phyloP scores from a whole-genome alignment of 2,329 filamentous ascomycete species.

The Sporothrix pseudoabietina region DNA sequence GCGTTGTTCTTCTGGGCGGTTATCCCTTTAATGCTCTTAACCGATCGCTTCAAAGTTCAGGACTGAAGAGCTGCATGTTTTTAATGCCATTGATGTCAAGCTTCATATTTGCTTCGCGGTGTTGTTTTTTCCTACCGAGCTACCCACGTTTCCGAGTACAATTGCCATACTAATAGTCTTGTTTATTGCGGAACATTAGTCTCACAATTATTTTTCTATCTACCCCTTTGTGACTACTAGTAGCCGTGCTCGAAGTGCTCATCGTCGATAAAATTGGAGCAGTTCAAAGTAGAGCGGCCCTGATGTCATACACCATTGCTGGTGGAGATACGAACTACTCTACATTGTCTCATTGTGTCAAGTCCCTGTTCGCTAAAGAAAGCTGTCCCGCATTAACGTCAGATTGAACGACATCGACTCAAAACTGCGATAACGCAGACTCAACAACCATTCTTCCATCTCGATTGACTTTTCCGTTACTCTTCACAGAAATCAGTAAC shows the following conservation, averaged over 20 bases:
- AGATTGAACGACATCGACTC: neutral
- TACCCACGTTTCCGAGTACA: too few species aligned
- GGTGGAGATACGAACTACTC: neutral
- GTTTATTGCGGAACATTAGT: too few species aligned
- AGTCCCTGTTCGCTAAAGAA: neutral
- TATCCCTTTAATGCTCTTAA: neutral
- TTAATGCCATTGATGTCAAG: too few species aligned
- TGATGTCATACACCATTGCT: conserved; percentile 15
- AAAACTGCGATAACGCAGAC: neutral
- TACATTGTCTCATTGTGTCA: neutral
- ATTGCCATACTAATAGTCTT: too few species aligned
- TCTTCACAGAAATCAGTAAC: too few species aligned
- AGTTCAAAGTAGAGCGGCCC: neutral
- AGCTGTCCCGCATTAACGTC: conserved; percentile 6
- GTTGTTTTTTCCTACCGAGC: too few species aligned
- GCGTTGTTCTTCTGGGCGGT: too few species aligned
- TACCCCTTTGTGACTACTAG: neutral
- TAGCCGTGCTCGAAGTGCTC: neutral
- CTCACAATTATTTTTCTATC: too few species aligned
- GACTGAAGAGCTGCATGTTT: neutral
- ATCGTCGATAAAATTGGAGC: neutral
- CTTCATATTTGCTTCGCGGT: too few species aligned
- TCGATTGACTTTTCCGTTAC: neutral
- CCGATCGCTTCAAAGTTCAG: neutral
- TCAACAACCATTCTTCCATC: neutral